These are phyloP conservation scores for Torulaspora gathmanii DNA, from an alignment of 805 yeast species.

Conservation along the genomic window DNA sequence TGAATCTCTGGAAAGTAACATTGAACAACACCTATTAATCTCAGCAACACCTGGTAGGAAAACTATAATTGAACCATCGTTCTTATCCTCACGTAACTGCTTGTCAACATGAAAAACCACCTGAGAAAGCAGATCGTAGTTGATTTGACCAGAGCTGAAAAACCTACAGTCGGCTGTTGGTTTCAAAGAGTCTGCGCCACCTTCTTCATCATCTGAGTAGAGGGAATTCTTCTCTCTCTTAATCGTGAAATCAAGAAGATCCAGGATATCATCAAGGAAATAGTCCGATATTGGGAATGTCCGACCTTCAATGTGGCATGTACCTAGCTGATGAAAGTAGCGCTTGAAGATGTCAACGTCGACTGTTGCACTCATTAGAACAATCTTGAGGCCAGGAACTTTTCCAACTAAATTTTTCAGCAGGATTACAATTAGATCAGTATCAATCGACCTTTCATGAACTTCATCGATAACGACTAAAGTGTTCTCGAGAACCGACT, in stretches of 20 bases:
- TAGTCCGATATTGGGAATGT: conserved; percentile 85
- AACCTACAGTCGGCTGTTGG: conserved; percentile 65
- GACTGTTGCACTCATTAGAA: conserved; percentile 94
- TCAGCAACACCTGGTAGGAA: conserved; percentile 92
- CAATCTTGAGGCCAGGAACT: conserved; percentile 52
- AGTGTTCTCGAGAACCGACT: conserved; percentile 47
- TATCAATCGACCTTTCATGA: conserved; percentile 91
- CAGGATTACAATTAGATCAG: conserved; percentile 77
- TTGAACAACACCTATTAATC: conserved; percentile 53
- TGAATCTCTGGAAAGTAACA: conserved; percentile 19
- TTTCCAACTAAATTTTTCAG: conserved; percentile 54
- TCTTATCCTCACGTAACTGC: conserved; percentile 39
- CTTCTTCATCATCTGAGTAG: conserved; percentile 20
- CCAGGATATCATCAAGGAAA: conserved; percentile 64
- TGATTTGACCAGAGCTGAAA: conserved; percentile 62
- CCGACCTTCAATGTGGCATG: conserved; percentile 84
- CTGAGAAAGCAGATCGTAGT: conserved; percentile 64
- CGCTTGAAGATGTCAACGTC: conserved; percentile 60
- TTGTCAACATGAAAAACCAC: conserved; percentile 52
- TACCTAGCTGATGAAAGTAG: conserved; percentile 59
- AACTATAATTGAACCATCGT: conserved; percentile 70
- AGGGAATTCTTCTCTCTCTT: conserved; percentile 24
- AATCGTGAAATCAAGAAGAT: conserved; percentile 52
- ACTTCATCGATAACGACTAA: conserved; percentile 88
- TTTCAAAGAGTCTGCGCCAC: conserved; percentile 40